Evolutionary conservation across 2,329 filamentous ascomycete species (phyloP).

Genomic region (Nothophaeocryptopus gaeumannii): DNA sequence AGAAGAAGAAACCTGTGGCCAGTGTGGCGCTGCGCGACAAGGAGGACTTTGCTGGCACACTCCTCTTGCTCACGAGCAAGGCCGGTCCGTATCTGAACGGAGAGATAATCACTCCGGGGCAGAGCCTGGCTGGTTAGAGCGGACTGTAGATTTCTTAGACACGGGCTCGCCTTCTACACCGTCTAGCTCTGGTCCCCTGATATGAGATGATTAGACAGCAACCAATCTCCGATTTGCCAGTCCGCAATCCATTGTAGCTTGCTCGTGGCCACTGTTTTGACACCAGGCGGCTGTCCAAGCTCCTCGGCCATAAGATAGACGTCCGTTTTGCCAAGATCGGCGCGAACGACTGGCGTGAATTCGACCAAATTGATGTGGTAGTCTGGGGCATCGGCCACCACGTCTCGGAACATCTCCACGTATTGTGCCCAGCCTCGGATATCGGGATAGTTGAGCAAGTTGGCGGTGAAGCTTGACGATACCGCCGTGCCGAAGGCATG

Average conservation of each 20-base stretch:
- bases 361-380: constrained; percentile 1
- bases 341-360: background rate
- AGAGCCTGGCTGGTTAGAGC: no score
- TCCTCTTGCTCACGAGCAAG: no score
- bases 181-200: background rate
- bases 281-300: constrained; percentile 1
- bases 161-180: no score
- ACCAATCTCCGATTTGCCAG: background rate
- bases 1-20: no score
- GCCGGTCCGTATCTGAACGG: no score
- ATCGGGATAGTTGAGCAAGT: background rate
- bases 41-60: no score
- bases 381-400: background rate
- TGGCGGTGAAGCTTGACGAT: background rate
- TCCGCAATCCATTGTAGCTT: background rate
- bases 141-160: no score
- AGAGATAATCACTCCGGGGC: no score
- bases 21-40: no score
- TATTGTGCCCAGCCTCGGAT: background rate
- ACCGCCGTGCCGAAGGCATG: background rate
- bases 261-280: background rate
- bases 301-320: background rate
- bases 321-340: background rate
- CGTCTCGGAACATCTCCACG: background rate
- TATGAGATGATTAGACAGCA: background rate